Evolutionary conservation across 495 filamentous ascomycete species (phyloP), one percentile per base, ranked within the genome.

Genomic region (Paragyromitra xinjiangensis): DNA sequence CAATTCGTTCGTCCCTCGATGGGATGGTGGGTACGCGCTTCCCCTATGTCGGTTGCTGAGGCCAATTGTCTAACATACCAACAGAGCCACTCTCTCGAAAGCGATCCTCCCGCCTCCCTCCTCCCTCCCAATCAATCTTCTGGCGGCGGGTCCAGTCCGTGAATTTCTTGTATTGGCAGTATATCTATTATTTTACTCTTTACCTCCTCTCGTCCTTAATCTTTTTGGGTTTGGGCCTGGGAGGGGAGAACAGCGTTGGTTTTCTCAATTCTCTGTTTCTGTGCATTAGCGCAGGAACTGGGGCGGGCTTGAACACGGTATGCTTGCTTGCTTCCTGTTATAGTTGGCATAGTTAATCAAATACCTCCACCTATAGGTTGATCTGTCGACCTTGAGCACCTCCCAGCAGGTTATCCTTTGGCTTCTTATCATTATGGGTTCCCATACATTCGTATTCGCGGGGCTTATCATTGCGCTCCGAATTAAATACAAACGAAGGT

Each of bases 341-440:
- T 16, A 16, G n/a, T 63, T 14, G 26, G 5, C 50, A 68, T 64
- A 26, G 40, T 65, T 42, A 50, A 48, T n/a, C 37, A 22, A 19
- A 71, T 82, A 42, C 81, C 7, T n/a, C 8, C 19, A n/a, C 64
- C n/a, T 55, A 11, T 40, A 87, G 83, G 83, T 92, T 59, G 89
- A 92, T 70, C 79, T 91, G 6, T 92, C 89, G 67, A 85, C 88
- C 61, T 84, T 97, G 75, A 95, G 92, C 50, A 92, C 89, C 1
- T 92, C 91, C 82, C 94, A 97, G 81, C 94, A 97, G 80, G 82
- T 88, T 9, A 80, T 95, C 16, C 87, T 96, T 11, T 95, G 93
- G 82, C 19, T 77, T 24, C 51, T 81, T 14, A 80, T 81, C 50
- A 71, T 71, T 71, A 37, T 66, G 68, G 73, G 73, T 42, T 77